A percentile compares a stretch with the other conserved stretches of the same genome.
Conservation (phyloP, 345 rosid species). For the Salix brachista region DNA sequence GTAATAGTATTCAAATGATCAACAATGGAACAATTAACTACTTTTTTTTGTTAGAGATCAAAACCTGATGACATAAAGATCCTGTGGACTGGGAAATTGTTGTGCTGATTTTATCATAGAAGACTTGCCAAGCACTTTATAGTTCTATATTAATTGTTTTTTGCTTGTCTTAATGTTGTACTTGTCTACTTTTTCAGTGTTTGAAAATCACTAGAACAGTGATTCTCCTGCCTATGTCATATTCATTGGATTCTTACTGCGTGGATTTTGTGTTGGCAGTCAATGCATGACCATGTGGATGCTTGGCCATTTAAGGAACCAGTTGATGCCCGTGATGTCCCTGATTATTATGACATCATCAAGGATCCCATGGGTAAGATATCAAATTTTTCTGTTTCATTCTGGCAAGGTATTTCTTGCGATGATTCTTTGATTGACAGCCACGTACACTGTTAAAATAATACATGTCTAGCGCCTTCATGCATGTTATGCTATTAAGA, state of each 20-base stretch:
- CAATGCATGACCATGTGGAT: conserved; percentile 92
- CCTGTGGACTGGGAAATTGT: background rate
- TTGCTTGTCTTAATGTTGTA: background rate
- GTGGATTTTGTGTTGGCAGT: conserved; percentile 34
- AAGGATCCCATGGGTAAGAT: conserved; percentile 98
- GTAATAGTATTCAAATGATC: background rate
- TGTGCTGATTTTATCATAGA: background rate
- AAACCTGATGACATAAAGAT: background rate
- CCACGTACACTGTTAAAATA: background rate
- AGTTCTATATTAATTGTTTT: background rate
- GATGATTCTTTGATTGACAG: background rate
- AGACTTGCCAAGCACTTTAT: background rate
- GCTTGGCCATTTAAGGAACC: conserved; percentile 99
- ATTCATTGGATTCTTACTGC: conserved; percentile 8
- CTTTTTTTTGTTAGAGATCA: background rate
- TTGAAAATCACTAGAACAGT: background rate
- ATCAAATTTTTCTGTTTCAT: background rate
- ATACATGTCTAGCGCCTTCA: background rate
- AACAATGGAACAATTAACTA: background rate
- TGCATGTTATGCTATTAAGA: background rate
- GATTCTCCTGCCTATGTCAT: background rate
- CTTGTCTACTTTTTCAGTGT: background rate
- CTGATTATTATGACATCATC: conserved; percentile 95
- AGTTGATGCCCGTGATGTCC: conserved; percentile 89
- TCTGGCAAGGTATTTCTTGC: background rate